Evolutionary conservation across 371 early-diverging fungal species (phyloP).

Genomic region (Umbelopsis sp.): DNA sequence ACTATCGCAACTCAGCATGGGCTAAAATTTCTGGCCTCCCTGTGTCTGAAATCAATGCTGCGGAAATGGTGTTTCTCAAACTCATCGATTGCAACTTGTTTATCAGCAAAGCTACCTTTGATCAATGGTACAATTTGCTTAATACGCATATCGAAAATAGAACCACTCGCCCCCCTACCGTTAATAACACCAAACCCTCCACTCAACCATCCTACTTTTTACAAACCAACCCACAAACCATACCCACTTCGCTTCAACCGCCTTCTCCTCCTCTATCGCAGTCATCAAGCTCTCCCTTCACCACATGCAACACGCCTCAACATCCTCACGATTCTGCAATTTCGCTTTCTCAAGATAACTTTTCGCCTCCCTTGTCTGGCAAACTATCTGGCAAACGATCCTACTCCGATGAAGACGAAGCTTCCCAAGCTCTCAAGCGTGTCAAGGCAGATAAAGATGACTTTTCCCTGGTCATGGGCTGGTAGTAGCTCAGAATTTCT

Average conservation of each 20-base stretch:
- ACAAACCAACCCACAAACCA: not conserved
- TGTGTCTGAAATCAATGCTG: constrained; percentile 70
- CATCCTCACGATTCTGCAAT: constrained; percentile 7
- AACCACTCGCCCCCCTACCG: not conserved
- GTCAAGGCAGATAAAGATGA: not conserved
- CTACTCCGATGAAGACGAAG: constrained; percentile 6
- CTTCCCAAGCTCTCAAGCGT: not conserved
- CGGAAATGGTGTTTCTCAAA: constrained; percentile 74
- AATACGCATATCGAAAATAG: constrained; percentile 33
- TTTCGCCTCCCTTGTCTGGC: constrained; percentile 19
- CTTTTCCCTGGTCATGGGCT: constrained; percentile 8
- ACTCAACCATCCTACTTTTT: not conserved
- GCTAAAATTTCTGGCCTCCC: constrained; percentile 79
- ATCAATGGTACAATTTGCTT: constrained; percentile 46
- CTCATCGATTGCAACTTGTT: constrained; percentile 76
- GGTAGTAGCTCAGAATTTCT: not conserved
- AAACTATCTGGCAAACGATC: constrained; percentile 7
- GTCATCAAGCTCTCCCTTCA: not conserved
- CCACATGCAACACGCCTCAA: not conserved
- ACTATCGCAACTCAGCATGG: constrained; percentile 84
- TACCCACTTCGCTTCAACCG: constrained; percentile 1
- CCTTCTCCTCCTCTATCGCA: constrained; percentile 4
- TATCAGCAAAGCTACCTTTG: constrained; percentile 63
- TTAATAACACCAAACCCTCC: not conserved
- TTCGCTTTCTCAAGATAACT: constrained; percentile 13